Conservation (phyloP, 305 asterid species). For the Monarda citriodora region DNA sequence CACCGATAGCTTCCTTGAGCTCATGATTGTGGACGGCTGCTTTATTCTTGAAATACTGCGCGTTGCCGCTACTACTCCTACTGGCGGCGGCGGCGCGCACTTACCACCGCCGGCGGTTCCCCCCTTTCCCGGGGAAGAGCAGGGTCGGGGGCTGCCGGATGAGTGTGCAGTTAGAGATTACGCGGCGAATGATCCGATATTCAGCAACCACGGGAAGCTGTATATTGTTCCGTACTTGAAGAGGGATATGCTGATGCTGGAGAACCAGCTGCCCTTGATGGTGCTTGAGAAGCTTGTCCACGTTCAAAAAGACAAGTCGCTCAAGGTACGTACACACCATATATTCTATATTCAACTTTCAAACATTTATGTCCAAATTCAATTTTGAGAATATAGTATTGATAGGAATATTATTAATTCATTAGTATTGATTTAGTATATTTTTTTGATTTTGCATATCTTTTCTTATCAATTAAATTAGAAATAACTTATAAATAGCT, state of each 20-base stretch:
- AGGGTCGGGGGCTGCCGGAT: neutral
- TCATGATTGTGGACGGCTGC: constrained; percentile 57
- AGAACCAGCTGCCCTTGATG: constrained; percentile 35
- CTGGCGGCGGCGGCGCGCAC: neutral
- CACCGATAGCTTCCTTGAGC: constrained; percentile 28
- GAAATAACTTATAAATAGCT: too few species aligned
- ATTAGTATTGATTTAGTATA: too few species aligned
- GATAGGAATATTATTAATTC: too few species aligned
- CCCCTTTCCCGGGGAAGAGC: neutral
- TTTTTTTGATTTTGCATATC: too few species aligned
- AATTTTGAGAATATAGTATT: too few species aligned
- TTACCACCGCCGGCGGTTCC: neutral
- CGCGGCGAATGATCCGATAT: constrained; percentile 33
- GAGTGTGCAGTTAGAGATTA: constrained; percentile 16
- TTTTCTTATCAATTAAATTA: too few species aligned
- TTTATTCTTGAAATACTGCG: constrained; percentile 49
- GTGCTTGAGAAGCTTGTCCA: constrained; percentile 23
- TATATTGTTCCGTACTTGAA: constrained; percentile 28
- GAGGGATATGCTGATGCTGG: constrained; percentile 43
- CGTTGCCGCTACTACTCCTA: neutral
- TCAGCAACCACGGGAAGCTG: constrained; percentile 33
- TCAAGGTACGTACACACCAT: too few species aligned
- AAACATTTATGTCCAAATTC: too few species aligned
- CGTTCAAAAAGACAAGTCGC: constrained; percentile 18
- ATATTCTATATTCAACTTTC: too few species aligned